phyloP scores from a whole-genome alignment of 1,284 basidiomycete genomes.

The Cryptococcus hybrid region DNA sequence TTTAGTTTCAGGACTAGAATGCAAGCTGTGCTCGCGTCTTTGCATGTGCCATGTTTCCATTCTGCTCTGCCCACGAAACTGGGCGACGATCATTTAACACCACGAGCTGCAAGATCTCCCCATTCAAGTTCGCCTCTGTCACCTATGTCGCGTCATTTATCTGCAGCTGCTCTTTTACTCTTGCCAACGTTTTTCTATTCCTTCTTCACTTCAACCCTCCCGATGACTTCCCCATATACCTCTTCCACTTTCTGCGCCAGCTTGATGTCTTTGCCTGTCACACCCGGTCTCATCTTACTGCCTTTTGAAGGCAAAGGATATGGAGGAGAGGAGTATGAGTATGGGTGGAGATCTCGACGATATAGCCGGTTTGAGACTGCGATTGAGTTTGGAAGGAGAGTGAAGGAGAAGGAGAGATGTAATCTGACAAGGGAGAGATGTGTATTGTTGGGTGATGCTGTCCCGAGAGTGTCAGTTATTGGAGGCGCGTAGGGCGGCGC shows the following conservation, averaged over 20 bases:
- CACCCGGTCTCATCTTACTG: conserved; percentile 31
- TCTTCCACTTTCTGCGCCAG: conserved; percentile 36
- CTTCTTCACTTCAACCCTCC: too few species aligned
- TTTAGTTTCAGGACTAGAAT: too few species aligned
- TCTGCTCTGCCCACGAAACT: too few species aligned
- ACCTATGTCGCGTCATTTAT: too few species aligned
- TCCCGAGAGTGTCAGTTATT: background rate
- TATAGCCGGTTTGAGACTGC: conserved; percentile 17
- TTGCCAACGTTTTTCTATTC: too few species aligned
- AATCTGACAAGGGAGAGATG: conserved; percentile 28
- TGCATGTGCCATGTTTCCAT: too few species aligned
- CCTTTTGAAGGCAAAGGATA: conserved; percentile 10
- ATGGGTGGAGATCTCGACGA: conserved; percentile 35
- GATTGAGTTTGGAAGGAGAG: background rate
- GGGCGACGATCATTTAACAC: too few species aligned
- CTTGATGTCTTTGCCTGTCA: conserved; percentile 39
- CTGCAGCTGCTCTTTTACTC: too few species aligned
- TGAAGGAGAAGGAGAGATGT: conserved; percentile 5
- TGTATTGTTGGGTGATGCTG: conserved; percentile 42
- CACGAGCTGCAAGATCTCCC: too few species aligned
- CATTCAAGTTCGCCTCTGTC: too few species aligned
- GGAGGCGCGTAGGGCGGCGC: background rate
- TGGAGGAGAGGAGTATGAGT: conserved; percentile 44
- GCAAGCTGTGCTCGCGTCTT: too few species aligned
- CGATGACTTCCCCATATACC: conserved; percentile 9